Percentiles rank a stretch among this genome's conserved stretches.
These are phyloP conservation scores for Cymbidium sinense DNA, from an alignment of 106 monocot genomes.

Conservation along the genomic window DNA sequence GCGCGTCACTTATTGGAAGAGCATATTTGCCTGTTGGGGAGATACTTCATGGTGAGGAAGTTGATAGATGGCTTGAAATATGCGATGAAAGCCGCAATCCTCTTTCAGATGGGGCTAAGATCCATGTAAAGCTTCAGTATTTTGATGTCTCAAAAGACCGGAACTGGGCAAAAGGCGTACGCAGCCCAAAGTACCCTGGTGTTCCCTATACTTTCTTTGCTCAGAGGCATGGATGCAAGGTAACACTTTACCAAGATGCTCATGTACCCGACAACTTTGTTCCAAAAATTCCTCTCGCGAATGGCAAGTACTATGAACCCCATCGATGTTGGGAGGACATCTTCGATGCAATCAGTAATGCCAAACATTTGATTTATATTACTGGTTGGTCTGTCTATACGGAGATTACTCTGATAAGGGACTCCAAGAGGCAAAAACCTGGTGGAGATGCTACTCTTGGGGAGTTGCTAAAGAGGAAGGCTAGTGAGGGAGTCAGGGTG, in stretches of 20 bases:
- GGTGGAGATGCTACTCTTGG: conserved; percentile 26
- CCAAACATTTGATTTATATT: conserved; percentile 26
- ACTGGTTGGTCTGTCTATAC: conserved; percentile 29
- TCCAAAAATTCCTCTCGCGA: conserved; percentile 22
- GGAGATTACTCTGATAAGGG: conserved; percentile 22
- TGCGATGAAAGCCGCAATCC: conserved; percentile 19
- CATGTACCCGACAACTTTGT: conserved; percentile 23
- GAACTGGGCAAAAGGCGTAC: conserved; percentile 16
- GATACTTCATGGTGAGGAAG: conserved; percentile 15
- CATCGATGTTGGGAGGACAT: conserved; percentile 25
- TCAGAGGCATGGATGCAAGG: conserved; percentile 19
- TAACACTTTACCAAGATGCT: conserved; percentile 19
- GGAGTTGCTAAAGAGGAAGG: conserved; percentile 21
- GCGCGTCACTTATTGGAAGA: conserved; percentile 22
- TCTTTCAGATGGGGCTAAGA: conserved; percentile 15
- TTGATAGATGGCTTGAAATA: conserved; percentile 27
- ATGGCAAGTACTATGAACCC: conserved; percentile 19
- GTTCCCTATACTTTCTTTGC: conserved; percentile 29
- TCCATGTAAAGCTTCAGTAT: conserved; percentile 26
- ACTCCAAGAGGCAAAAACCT: conserved; percentile 21
- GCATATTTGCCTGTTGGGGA: conserved; percentile 21
- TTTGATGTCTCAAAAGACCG: conserved; percentile 23
- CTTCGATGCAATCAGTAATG: conserved; percentile 24
- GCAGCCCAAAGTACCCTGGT: conserved; percentile 14
- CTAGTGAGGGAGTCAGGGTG: conserved; percentile 26